These are phyloP conservation scores for Penicillium sp. DNA, from an alignment of 2,329 filamentous ascomycete genomes.

Conservation along the genomic window DNA sequence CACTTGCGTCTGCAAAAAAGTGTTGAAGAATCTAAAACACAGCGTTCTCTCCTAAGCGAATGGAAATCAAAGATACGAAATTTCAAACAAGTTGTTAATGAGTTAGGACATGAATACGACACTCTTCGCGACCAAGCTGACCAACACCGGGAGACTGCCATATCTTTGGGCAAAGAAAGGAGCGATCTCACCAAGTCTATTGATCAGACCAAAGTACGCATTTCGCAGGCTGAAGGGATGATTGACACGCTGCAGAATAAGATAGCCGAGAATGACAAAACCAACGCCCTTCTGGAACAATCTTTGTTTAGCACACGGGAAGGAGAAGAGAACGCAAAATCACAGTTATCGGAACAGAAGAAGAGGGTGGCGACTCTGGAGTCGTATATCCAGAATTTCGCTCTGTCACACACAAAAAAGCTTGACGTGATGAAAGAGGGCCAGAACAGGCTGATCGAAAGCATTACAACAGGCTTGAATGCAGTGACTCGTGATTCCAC, in stretches of 20 bases:
- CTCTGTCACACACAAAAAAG: neutral
- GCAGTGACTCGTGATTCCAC: slow-evolving; percentile 11
- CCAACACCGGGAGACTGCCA: slow-evolving; percentile 26
- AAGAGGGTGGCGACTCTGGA: slow-evolving; percentile 32
- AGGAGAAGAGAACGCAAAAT: slow-evolving; percentile 15
- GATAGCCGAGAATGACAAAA: slow-evolving; percentile 19
- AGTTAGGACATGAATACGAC: slow-evolving; percentile 37
- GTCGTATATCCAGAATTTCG: slow-evolving; percentile 30
- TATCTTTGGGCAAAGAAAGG: slow-evolving; percentile 27
- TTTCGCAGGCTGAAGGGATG: slow-evolving; percentile 15
- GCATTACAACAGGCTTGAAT: slow-evolving; percentile 19
- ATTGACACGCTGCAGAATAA: slow-evolving; percentile 21
- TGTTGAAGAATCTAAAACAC: slow-evolving; percentile 19
- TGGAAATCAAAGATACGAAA: slow-evolving; percentile 38
- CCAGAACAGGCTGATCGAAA: slow-evolving; percentile 25
- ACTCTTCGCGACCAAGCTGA: slow-evolving; percentile 30
- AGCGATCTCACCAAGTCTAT: slow-evolving; percentile 25
- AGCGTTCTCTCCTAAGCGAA: slow-evolving; percentile 27
- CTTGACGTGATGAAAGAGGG: slow-evolving; percentile 17
- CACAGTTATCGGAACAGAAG: slow-evolving; percentile 30
- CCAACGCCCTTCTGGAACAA: slow-evolving; percentile 24
- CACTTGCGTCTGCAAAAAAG: slow-evolving; percentile 21
- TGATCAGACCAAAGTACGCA: slow-evolving; percentile 23
- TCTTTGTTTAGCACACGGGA: slow-evolving; percentile 25
- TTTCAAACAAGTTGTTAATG: slow-evolving; percentile 34